These are phyloP conservation scores for Metschnikowia sp. DNA, from an alignment of 805 yeast genomes.

Conservation along the genomic window DNA sequence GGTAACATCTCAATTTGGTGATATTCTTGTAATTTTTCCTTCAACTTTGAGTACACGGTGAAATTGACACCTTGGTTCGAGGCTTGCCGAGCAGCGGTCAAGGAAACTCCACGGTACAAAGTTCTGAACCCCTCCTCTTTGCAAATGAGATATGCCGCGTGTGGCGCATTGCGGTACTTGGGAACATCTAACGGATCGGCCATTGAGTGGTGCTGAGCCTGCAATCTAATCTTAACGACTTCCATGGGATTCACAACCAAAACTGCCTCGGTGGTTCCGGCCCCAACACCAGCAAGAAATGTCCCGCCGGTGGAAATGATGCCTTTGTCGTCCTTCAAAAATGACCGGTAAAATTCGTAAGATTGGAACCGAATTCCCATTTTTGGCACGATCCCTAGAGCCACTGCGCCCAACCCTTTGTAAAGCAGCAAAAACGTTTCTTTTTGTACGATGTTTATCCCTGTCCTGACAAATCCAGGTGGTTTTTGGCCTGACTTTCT, in stretches of 20 bases:
- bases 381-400: conserved; percentile 95
- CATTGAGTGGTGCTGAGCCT: conserved; percentile 90
- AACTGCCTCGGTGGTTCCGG: conserved; percentile 95
- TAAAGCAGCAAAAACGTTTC: conserved; percentile 86
- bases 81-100: conserved; percentile 97
- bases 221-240: conserved; percentile 92
- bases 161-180: conserved; percentile 89
- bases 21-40: conserved; percentile 61
- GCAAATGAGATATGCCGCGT: conserved; percentile 77
- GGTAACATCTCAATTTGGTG: conserved; percentile 66
- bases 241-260: conserved; percentile 95
- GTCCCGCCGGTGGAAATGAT: conserved; percentile 68
- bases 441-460: conserved; percentile 67
- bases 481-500: conserved; percentile 69
- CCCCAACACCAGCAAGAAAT: conserved; percentile 92
- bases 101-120: conserved; percentile 88
- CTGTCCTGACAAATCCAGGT: conserved; percentile 85
- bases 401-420: conserved; percentile 96
- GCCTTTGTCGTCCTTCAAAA: conserved; percentile 62
- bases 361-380: conserved; percentile 97
- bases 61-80: conserved; percentile 98
- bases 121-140: conserved; percentile 90
- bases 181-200: conserved; percentile 78
- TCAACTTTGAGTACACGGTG: conserved; percentile 87
- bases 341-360: conserved; percentile 79